Evolutionary conservation across 1,284 basidiomycete species (phyloP), one percentile per base, ranked within the genome.

Genomic region (Stygiomarasmius scandens): DNA sequence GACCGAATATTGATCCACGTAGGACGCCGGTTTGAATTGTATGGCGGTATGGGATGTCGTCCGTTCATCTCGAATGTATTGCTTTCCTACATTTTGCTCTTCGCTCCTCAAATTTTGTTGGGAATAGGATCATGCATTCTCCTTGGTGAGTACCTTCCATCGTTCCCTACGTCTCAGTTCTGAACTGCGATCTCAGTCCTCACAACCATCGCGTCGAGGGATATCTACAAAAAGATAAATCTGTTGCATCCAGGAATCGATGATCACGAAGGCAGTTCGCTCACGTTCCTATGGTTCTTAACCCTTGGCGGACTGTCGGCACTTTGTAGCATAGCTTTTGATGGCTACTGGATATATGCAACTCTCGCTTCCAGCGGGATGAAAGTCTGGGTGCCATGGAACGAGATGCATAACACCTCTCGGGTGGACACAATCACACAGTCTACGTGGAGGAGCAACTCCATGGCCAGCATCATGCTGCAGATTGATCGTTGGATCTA

Each of bases 401-500:
- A 47, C 8, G 16, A 36, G 25, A 57, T 45, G 32, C 55, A 52
- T 25, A 27, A 47, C 20, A 46, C 45, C 41, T 45, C n/a, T 3
- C 10, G 2, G 1, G 49, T 57, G 2, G 52, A 52, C 19, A 16
- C 24, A 16, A 47, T 52, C 19, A n/a, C 11, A 4, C 49, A 57
- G 34, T 32, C 44, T 10, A 24, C 38, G 5, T 57, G 55, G 55
- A 49, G 46, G 2, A 29, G 23, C 22, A 16, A 52, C 10, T 23
- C 27, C 20, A 52, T 41, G 49, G 22, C 24, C 11, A 50, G 43
- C 11, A 16, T 57, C 11, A 24, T 57, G 29, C 19, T 57, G 23
- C 49, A 57, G 32, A 45, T 50, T 43, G 49, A 57, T 43, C 55
- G 55, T 5, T 57, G 55, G 55, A 52, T 57, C 25, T 57, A 52